Base-by-base conservation (phyloP, 1,139 yeast genomes). In the Taiozyma sp. region DNA sequence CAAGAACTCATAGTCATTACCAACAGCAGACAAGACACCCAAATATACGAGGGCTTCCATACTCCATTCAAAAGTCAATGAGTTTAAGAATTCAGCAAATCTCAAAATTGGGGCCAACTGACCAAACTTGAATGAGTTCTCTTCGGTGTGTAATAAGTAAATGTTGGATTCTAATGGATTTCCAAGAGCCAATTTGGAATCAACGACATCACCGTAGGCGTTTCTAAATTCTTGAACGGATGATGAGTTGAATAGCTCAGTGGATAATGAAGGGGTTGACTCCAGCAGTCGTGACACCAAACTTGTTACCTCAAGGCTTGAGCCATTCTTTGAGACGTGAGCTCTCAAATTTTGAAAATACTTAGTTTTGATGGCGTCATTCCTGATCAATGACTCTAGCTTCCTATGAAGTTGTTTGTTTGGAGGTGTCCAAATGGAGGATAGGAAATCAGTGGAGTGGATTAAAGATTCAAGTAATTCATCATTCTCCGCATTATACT, bases 141-240 rank as follows among this genome's bases (percentile, higher is more conserved):
- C 59, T 2, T 57, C 46, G 2, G 52, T 48, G 6, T 50, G 19
- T 13, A 76, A 56, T 32, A 80, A 59, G 53, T 70, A 73, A 1
- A 74, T 65, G 48, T 72, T 74, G 29, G 70, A 68, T 19, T 69
- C 75, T 46, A 81, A 59, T 2, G 81, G 73, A 56, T 78, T 79
- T 0, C 81, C 75, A 28, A 80, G 62, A 0, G 83, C 63, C 29
- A 80, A 57, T 49, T 68, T 63, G 8, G 67, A 61, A 49, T 70
- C 72, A 44, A 70, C 52, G 2, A 30, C 32, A 1, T 62, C 60
- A n/a, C 70, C 63, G 44, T 60, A 59, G 1, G 51, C 22, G 1
- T 29, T 43, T 2, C 63, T 55, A 6, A 68, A 47, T n/a, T 61
- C 54, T 24, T n/a, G 44, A 12, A 24, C 45, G 19, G 47, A 52